Percentiles rank a stretch among this genome's conserved stretches.
These are phyloP conservation scores for Agroathelia rolfsii DNA, from an alignment of 1,284 basidiomycete genomes.

Conservation along the genomic window DNA sequence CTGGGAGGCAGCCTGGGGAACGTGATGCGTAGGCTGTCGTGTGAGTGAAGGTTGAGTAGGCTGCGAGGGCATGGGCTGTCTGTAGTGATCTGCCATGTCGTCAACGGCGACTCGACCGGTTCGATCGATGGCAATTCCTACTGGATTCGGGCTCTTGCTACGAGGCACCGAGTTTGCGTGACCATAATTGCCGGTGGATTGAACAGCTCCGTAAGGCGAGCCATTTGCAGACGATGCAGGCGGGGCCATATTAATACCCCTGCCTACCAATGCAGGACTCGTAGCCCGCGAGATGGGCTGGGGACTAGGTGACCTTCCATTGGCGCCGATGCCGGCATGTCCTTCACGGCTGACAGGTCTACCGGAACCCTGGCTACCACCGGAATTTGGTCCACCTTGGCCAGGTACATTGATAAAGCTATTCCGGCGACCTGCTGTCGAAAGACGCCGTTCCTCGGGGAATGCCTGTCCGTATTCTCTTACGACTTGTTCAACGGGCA, in stretches of 20 bases:
- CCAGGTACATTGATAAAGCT: slow-evolving; percentile 28
- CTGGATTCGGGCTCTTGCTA: slow-evolving; percentile 28
- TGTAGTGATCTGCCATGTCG: slow-evolving; percentile 61
- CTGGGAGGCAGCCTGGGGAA: too few relatives aligned
- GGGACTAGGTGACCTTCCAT: slow-evolving; percentile 57
- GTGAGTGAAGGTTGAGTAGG: slow-evolving; percentile 14
- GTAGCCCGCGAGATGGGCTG: slow-evolving; percentile 41
- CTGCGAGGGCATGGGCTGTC: slow-evolving; percentile 18
- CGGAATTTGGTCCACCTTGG: slow-evolving; percentile 16
- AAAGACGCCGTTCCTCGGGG: slow-evolving; percentile 78
- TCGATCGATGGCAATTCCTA: slow-evolving; percentile 75
- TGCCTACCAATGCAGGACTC: slow-evolving; percentile 28
- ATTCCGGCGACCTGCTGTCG: slow-evolving; percentile 35
- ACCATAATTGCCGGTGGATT: slow-evolving; percentile 11
- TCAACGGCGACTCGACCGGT: slow-evolving; percentile 73
- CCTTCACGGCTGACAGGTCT: slow-evolving; percentile 52
- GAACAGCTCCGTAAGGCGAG: slow-evolving; percentile 10
- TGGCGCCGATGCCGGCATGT: slow-evolving; percentile 72
- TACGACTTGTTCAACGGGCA: slow-evolving; percentile 64
- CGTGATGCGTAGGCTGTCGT: too few relatives aligned
- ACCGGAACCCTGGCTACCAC: slow-evolving; percentile 33
- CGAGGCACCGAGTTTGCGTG: too few relatives aligned
- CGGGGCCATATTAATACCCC: slow-evolving; percentile 10
- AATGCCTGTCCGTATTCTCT: slow-evolving; percentile 76
- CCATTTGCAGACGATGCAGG: slow-evolving; percentile 14